phyloP scores from a whole-genome alignment of 2,329 filamentous ascomycete genomes.

The Trichoderma hamatum region DNA sequence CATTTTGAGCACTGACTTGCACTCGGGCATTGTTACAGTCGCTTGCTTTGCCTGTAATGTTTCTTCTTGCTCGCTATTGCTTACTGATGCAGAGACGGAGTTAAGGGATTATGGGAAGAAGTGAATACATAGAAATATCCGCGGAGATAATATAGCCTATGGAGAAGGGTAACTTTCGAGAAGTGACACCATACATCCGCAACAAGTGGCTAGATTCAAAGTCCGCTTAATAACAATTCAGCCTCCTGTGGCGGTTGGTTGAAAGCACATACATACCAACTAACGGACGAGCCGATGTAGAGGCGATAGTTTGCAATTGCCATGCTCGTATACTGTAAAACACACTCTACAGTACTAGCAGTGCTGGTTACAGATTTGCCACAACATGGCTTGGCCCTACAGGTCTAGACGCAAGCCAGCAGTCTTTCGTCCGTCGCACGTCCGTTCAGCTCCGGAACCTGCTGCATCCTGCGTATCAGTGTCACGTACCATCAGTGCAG shows the following conservation, averaged over 20 bases:
- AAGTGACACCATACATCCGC: not conserved
- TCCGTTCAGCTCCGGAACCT: constrained; percentile 4
- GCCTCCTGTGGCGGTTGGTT: not conserved
- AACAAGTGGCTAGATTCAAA: not conserved
- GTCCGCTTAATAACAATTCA: not conserved
- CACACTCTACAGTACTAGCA: too few relatives aligned
- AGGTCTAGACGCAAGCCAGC: not conserved
- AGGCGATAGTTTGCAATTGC: not conserved
- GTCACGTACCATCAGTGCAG: constrained; percentile 10
- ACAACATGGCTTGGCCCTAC: not conserved
- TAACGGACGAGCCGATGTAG: not conserved
- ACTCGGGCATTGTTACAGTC: not conserved
- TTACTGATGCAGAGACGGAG: not conserved
- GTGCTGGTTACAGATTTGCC: not conserved
- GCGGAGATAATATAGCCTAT: not conserved
- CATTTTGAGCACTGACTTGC: not conserved
- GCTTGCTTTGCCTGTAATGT: not conserved
- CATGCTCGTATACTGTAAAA: too few relatives aligned
- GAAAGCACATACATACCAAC: too few relatives aligned
- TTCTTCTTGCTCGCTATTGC: not conserved
- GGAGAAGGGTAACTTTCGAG: not conserved
- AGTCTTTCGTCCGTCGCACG: not conserved
- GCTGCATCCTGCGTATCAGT: constrained; percentile 4
- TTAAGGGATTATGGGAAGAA: not conserved
- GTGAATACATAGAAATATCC: not conserved